phyloP scores from a whole-genome alignment of 768 basidiomycete genomes.

The Aureoboletus auriporus region DNA sequence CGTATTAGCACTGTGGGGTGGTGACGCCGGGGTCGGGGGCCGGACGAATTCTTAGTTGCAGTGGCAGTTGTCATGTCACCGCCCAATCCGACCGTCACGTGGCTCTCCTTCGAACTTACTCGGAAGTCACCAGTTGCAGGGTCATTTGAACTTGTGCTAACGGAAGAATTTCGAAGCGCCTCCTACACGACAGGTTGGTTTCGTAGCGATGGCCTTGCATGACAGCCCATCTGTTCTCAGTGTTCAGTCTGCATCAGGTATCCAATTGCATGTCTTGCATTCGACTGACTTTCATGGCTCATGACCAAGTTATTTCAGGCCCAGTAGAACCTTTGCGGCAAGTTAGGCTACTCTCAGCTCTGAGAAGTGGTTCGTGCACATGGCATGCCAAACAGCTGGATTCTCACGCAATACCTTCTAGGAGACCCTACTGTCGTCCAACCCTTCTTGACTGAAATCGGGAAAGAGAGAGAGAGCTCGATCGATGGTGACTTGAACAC shows the following conservation, averaged over 20 bases:
- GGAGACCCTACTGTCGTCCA: slow-evolving; percentile 80
- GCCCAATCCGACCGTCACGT: too few species aligned
- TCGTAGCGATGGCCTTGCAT: slow-evolving; percentile 17
- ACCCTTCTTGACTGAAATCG: slow-evolving; percentile 74
- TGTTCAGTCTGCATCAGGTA: slow-evolving; percentile 14
- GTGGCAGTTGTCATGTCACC: too few species aligned
- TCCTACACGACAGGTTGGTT: not conserved
- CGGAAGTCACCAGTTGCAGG: not conserved
- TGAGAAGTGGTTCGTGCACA: slow-evolving; percentile 49
- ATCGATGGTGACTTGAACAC: slow-evolving; percentile 51
- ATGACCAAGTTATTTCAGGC: slow-evolving; percentile 12
- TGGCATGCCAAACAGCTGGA: not conserved
- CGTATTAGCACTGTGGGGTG: too few species aligned
- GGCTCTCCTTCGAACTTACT: too few species aligned
- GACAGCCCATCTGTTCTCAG: slow-evolving; percentile 16
- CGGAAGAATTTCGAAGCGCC: too few species aligned
- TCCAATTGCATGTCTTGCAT: not conserved
- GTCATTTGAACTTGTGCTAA: not conserved
- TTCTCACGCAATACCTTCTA: slow-evolving; percentile 20
- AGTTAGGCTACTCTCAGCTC: slow-evolving; percentile 60
- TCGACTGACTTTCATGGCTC: not conserved
- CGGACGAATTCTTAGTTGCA: too few species aligned
- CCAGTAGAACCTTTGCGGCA: slow-evolving; percentile 50
- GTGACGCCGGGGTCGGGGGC: too few species aligned
- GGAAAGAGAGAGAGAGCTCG: slow-evolving; percentile 56